Base-by-base conservation (phyloP, 148 eudicot species). In the Limonium bicolor region DNA sequence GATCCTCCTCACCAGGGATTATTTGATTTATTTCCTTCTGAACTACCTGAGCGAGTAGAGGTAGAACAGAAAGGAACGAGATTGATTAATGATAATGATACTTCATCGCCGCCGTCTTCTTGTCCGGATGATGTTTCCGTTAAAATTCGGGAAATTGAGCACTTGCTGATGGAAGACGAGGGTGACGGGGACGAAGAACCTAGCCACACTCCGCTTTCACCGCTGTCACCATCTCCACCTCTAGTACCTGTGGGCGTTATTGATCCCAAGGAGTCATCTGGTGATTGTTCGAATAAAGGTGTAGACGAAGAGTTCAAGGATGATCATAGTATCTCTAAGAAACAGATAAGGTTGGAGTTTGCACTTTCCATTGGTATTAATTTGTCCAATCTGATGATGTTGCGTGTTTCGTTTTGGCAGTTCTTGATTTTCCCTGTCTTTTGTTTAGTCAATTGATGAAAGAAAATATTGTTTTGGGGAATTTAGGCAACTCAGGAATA, bases 401-500 rank as follows among this genome's bases (percentile, higher is more conserved):
- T 8, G 28, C 17, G 33, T 39, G 10, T 50, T 10, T 4, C 2
- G 28, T 2, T 6, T 7, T 7, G 8, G 9, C n/a, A 20, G 12
- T n/a, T 4, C 10, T 2, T 5, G 1, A 17, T 20, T 23, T 55
- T 15, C 17, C 5, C 24, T 11, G 34, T 52, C 9, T 27, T 11
- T 36, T 24, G 32, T 10, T 9, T 4, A 20, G 16, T 31, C 20
- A 2, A 20, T 6, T 10, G 4, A 2, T 1, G 5, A 1, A 1
- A 36, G 7, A 14, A n/a, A 10, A n/a, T n/a, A n/a, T n/a, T n/a
- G n/a, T n/a, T n/a, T n/a, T n/a, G n/a, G n/a, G n/a, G 13, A 29
- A 34, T 57, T 32, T 62, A 90, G 99, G 73, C 78, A 80, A 33
- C 32, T 76, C 75, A 90, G 87, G 63, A 90, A 90, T 44, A 61